Evolutionary conservation across 2,329 filamentous ascomycete species (phyloP), one percentile per base, ranked within the genome.

Genomic region (Dothidotthia symphoricarpi): DNA sequence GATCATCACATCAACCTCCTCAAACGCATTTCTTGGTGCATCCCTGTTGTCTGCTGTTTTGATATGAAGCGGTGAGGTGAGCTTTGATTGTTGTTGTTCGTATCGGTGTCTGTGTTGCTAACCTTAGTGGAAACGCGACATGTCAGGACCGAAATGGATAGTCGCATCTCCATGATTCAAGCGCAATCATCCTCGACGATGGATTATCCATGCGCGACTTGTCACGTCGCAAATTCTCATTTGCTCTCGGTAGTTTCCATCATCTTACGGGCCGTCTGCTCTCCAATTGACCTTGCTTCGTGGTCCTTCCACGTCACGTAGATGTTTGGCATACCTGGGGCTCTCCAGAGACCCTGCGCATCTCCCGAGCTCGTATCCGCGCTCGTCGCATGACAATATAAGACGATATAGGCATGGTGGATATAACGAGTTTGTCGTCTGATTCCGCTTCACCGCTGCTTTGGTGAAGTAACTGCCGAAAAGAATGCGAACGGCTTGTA

Each of bases 1-100:
- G 43, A 48, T 38, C 34, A 45, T 22, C 19, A 51, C 28, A 49
- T 52, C 48, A 50, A 57, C 45, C 42, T 33, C 43, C 34, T 49
- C 30, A 19, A 45, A 47, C 36, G 34, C 37, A 17, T 30, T 16
- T 34, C 28, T 34, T 33, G 31, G 39, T 40, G 33, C 22, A 42
- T 44, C 35, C 44, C 29, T 39, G 46, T 34, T 42, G 36, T 34
- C 11, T 27, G 26, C 16, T 41, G 29, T 43, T 41, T 41, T 41
- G 39, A 48, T 30, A 26, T 36, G 28, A 33, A 33, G 41, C 24
- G 38, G 30, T 40, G 31, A 51, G 30, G 38, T 33, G 33, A 43
- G 33, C 16, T 39, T 11, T 12, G 24, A 11, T 10, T 34, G 13
- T 13, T 5, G 28, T 32, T 40, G 32, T 39, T 38, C 39, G 53